Evolutionary conservation across 2,329 filamentous ascomycete species (phyloP).

Genomic region (Penicillium sp.): DNA sequence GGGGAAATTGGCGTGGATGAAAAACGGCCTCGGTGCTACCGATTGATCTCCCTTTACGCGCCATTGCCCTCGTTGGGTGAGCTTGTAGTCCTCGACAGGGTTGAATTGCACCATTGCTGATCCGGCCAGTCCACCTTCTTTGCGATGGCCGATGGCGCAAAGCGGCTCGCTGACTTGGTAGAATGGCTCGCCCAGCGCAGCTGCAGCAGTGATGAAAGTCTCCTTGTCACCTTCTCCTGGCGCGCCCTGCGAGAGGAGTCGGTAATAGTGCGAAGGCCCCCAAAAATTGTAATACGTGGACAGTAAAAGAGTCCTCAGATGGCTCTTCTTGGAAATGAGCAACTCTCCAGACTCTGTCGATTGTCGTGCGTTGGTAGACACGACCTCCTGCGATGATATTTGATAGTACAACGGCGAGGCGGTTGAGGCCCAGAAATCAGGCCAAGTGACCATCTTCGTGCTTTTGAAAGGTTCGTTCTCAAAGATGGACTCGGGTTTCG

Average conservation of each 20-base stretch:
- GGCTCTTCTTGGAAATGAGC: constrained; percentile 44
- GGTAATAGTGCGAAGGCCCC: constrained; percentile 48
- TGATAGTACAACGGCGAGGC: constrained; percentile 41
- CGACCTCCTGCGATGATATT: constrained; percentile 32
- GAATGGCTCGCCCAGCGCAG: constrained; percentile 33
- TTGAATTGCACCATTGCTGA: constrained; percentile 35
- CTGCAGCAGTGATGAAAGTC: constrained; percentile 42
- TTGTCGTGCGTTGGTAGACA: constrained; percentile 26
- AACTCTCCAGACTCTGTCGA: constrained; percentile 47
- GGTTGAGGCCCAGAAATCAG: constrained; percentile 37
- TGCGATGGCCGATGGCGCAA: constrained; percentile 24
- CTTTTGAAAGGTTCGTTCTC: constrained; percentile 35
- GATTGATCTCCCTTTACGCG: constrained; percentile 25
- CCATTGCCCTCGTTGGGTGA: constrained; percentile 19
- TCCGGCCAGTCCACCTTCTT: constrained; percentile 26
- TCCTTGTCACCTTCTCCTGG: constrained; percentile 47
- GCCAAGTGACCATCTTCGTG: constrained; percentile 29
- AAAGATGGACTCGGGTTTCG: constrained; percentile 39
- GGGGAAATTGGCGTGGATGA: constrained; percentile 34
- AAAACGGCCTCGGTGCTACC: constrained; percentile 27
- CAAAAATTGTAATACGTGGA: constrained; percentile 52
- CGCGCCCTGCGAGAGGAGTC: constrained; percentile 29
- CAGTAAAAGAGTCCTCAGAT: constrained; percentile 44
- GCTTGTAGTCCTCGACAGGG: constrained; percentile 27
- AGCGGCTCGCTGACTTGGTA: constrained; percentile 38